These are phyloP conservation scores for Cornus suecica DNA, from an alignment of 148 eudicot genomes.

Conservation along the genomic window DNA sequence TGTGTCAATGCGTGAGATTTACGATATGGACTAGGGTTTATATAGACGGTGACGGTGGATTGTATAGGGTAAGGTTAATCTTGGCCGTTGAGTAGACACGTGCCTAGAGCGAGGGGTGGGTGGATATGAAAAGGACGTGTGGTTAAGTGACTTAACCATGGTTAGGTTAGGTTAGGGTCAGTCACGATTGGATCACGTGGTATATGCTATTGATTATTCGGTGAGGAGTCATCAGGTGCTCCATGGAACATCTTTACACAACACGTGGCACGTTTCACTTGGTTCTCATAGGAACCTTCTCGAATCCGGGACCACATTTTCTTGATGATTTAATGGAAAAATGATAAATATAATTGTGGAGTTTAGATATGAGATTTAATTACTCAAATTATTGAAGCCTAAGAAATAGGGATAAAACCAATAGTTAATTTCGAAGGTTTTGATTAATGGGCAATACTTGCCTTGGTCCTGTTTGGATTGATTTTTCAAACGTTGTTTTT, in stretches of 20 bases:
- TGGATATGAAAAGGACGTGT: not conserved
- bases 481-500: too few species aligned
- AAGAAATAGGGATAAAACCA: too few species aligned
- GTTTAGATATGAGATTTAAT: too few species aligned
- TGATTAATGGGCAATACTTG: too few species aligned
- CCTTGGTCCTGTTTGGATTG: too few species aligned
- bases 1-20: constrained; percentile 4
- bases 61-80: not conserved
- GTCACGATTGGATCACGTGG: constrained; percentile 10
- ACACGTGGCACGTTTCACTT: not conserved
- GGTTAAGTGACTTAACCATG: constrained; percentile 5
- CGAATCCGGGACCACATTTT: too few species aligned
- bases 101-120: not conserved
- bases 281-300: too few species aligned
- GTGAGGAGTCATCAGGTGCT: not conserved
- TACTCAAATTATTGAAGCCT: too few species aligned
- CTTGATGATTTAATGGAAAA: too few species aligned
- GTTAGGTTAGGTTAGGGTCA: constrained; percentile 2
- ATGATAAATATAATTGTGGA: too few species aligned
- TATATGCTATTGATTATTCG: constrained; percentile 6
- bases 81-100: constrained; percentile 19
- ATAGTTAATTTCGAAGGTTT: too few species aligned
- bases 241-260: too few species aligned
- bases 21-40: not conserved
- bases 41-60: constrained; percentile 1